Evolutionary conservation across 2,329 filamentous ascomycete species (phyloP), one percentile per base, ranked within the genome.

Genomic region (Cordyceps tenuipes): DNA sequence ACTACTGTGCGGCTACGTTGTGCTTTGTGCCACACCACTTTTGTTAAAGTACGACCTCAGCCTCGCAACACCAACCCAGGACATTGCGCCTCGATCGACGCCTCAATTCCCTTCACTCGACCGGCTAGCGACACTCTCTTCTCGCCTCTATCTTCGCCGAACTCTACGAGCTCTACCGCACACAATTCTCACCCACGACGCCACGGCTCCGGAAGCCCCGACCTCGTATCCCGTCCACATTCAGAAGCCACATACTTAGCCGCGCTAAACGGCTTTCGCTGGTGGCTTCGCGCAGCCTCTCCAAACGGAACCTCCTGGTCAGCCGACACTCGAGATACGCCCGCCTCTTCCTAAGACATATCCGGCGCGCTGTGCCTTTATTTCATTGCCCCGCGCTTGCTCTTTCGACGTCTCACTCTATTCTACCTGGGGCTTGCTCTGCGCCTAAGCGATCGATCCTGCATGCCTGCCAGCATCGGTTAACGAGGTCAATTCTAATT

Each of bases 41-140:
- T 34, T 49, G 57, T 41, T 59, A 46, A 39, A 39, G 48, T 59
- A 53, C 57, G 41, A 54, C 49, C 19, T 44, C 43, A 48, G 36
- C 46, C 46, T 26, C 17, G 48, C 50, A 41, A 23, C 36, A 26
- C 55, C 46, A 31, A 19, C 46, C 21, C 55, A 36, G 17, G 10
- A 43, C 39, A 31, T 23, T 51, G 43, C 47, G 47, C 29, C 56
- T 57, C 21, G 43, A 46, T 29, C 17, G 21, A 19, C 15, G 8
- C 47, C 9, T 50, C 23, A 19, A 47, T n/a, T 43, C 1, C n/a
- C 15, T 15, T n/a, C 13, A 43, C 17, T n/a, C 39, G 55, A 41
- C 21, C 31, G 46, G 31, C 21, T 41, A 34, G 46, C 43, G 9
- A 49, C 2, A 29, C 12, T 39, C 17, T 17, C 21, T 29, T 15